These are phyloP conservation scores for Globisporangium abappressorium DNA, from an alignment of 352 stramenopile genomes.

Conservation along the genomic window DNA sequence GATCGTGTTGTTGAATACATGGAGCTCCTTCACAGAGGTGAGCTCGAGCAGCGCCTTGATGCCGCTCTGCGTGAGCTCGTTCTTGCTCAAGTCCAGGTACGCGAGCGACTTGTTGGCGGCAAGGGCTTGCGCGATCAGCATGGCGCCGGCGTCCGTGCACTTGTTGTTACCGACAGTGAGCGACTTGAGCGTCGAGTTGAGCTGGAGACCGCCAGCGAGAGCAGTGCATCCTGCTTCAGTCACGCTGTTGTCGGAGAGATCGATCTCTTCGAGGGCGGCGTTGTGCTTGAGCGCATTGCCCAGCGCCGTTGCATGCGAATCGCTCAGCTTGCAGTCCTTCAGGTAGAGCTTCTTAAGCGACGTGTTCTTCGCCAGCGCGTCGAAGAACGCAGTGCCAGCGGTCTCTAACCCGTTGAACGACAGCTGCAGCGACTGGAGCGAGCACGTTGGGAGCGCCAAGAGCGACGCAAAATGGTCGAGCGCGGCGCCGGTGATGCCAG, in stretches of 20 bases:
- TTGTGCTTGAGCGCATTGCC: slow-evolving; percentile 47
- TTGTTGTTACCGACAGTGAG: slow-evolving; percentile 65
- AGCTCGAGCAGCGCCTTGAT: slow-evolving; percentile 45
- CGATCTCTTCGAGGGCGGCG: slow-evolving; percentile 45
- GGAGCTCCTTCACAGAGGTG: slow-evolving; percentile 50
- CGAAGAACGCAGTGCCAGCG: slow-evolving; percentile 45
- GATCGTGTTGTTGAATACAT: slow-evolving; percentile 79
- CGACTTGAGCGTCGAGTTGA: slow-evolving; percentile 43
- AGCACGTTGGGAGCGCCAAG: slow-evolving; percentile 39
- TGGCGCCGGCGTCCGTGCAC: slow-evolving; percentile 46
- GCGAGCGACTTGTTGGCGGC: slow-evolving; percentile 36
- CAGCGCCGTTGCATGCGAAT: slow-evolving; percentile 38
- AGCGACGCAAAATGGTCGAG: slow-evolving; percentile 47
- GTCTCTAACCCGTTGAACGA: slow-evolving; percentile 64
- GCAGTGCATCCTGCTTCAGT: slow-evolving; percentile 28
- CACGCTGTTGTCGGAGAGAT: slow-evolving; percentile 72
- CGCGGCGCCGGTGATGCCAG: slow-evolving; percentile 38
- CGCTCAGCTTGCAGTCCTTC: slow-evolving; percentile 60
- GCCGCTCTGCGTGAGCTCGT: slow-evolving; percentile 44
- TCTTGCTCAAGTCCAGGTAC: slow-evolving; percentile 72
- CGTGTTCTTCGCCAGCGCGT: slow-evolving; percentile 51
- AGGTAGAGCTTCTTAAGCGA: slow-evolving; percentile 65
- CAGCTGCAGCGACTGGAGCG: slow-evolving; percentile 56
- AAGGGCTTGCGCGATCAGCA: slow-evolving; percentile 33
- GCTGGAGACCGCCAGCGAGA: slow-evolving; percentile 39